Percentiles rank a stretch among this genome's conserved stretches.
phyloP scores from a whole-genome alignment of 495 filamentous ascomycete genomes.

The Lichina pygmaea region DNA sequence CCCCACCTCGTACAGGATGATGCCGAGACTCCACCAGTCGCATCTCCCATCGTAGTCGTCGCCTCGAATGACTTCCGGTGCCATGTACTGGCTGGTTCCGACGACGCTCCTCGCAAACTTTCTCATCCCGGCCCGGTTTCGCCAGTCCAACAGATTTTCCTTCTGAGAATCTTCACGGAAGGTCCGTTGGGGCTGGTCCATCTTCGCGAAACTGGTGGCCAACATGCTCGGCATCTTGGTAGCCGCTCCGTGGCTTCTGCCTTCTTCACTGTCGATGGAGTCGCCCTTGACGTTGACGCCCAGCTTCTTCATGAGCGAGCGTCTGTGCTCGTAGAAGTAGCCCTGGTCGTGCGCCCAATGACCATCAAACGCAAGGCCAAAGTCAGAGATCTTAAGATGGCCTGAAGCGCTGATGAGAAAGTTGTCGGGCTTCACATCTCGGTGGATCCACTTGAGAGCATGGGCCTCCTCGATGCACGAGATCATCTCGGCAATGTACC shows the following conservation, averaged over 20 bases:
- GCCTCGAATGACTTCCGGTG: conserved; percentile 70
- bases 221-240: conserved; percentile 19
- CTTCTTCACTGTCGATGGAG: conserved; percentile 34
- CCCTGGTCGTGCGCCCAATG: conserved; percentile 77
- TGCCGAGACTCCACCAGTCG: conserved; percentile 89
- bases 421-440: conserved; percentile 92
- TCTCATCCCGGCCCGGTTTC: conserved; percentile 47
- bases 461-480: conserved; percentile 84
- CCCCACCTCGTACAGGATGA: conserved; percentile 65
- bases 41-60: conserved; percentile 72
- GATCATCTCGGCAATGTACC: conserved; percentile 88
- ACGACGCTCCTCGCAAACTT: conserved; percentile 64
- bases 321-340: conserved; percentile 61
- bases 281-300: conserved; percentile 56
- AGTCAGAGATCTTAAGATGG: conserved; percentile 86
- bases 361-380: conserved; percentile 80
- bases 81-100: conserved; percentile 94
- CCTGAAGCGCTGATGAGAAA: conserved; percentile 72
- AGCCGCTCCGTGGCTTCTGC: conserved; percentile 18
- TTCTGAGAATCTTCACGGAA: conserved; percentile 6
- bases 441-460: conserved; percentile 65
- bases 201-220: conserved; percentile 7
- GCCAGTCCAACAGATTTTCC: conserved; percentile 44
- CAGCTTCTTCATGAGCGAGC: conserved; percentile 45
- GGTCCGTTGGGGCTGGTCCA: neutral